Conservation (phyloP, 352 stramenopile genomes). For the Globisporangium camurandrum region DNA sequence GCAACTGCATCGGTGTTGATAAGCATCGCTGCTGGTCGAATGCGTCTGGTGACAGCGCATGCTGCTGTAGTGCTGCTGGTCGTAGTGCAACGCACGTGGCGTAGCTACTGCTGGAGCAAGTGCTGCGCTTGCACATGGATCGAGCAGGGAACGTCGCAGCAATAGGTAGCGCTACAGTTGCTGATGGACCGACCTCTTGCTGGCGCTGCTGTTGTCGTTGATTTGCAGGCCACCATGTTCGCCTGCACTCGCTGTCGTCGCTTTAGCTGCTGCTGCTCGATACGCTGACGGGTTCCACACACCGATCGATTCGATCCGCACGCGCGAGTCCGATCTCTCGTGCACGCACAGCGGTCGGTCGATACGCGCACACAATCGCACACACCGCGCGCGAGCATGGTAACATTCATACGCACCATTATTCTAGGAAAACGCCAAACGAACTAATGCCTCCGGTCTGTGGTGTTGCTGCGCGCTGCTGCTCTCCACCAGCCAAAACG, state of each 20-base stretch:
- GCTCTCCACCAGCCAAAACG: slow-evolving; percentile 17
- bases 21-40: too few relatives aligned
- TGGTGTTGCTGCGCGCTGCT: slow-evolving; percentile 1
- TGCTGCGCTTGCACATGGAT: too few relatives aligned
- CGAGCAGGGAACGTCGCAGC: not conserved
- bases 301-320: not conserved
- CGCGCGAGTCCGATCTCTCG: too few relatives aligned
- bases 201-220: not conserved
- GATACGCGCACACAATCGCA: not conserved
- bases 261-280: not conserved
- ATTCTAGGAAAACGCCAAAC: slow-evolving; percentile 83
- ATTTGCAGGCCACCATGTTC: not conserved
- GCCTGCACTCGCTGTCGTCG: not conserved
- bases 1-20: too few relatives aligned
- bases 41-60: too few relatives aligned
- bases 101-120: too few relatives aligned
- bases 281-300: too few relatives aligned
- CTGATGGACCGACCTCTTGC: not conserved
- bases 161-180: too few relatives aligned
- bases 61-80: too few relatives aligned
- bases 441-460: slow-evolving; percentile 74
- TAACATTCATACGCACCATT: slow-evolving; percentile 76
- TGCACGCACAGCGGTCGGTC: not conserved
- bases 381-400: not conserved
- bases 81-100: too few relatives aligned